Evolutionary conservation across 2,329 filamentous ascomycete genomes (phyloP).

Genomic region (Pseudogymnoascus sp.): DNA sequence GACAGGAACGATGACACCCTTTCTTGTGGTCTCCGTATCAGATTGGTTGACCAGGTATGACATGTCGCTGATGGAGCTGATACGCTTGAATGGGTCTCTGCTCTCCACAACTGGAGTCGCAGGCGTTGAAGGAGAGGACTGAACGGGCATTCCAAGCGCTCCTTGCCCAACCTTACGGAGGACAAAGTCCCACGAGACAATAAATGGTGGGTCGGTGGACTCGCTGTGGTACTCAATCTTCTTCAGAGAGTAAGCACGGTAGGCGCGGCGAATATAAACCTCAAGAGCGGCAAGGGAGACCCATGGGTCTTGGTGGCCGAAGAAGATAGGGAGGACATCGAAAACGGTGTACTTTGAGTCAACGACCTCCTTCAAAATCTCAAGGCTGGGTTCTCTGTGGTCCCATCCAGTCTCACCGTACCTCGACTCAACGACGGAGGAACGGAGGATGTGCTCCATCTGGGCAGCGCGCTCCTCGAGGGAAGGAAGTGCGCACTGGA

Average conservation of each 20-base stretch:
- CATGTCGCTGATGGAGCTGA: slow-evolving; percentile 95
- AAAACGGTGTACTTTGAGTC: slow-evolving; percentile 99
- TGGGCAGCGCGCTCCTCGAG: slow-evolving; percentile 89
- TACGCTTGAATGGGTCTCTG: slow-evolving; percentile 62
- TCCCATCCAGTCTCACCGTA: slow-evolving; percentile 98
- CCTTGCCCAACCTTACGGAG: slow-evolving; percentile 87
- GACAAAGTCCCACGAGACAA: slow-evolving; percentile 90
- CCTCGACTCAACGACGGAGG: slow-evolving; percentile 89
- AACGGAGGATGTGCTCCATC: slow-evolving; percentile 97
- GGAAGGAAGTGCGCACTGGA: slow-evolving; percentile 92
- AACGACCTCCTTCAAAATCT: slow-evolving; percentile 92
- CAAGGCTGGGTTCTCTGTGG: slow-evolving; percentile 82
- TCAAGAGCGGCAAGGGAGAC: slow-evolving; percentile 89
- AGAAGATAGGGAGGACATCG: slow-evolving; percentile 91
- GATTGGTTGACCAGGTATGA: slow-evolving; percentile 71
- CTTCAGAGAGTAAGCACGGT: slow-evolving; percentile 91
- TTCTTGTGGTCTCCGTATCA: slow-evolving; percentile 65
- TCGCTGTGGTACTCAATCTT: slow-evolving; percentile 79
- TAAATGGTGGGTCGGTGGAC: slow-evolving; percentile 60
- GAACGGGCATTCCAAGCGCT: slow-evolving; percentile 75
- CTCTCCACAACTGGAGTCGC: slow-evolving; percentile 58
- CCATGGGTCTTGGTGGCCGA: slow-evolving; percentile 88
- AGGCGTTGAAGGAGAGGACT: slow-evolving; percentile 78
- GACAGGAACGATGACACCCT: slow-evolving; percentile 90
- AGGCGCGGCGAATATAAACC: slow-evolving; percentile 91